These are phyloP conservation scores for Davidsoniella eucalypti DNA, from an alignment of 2,329 filamentous ascomycete species.

Conservation along the genomic window DNA sequence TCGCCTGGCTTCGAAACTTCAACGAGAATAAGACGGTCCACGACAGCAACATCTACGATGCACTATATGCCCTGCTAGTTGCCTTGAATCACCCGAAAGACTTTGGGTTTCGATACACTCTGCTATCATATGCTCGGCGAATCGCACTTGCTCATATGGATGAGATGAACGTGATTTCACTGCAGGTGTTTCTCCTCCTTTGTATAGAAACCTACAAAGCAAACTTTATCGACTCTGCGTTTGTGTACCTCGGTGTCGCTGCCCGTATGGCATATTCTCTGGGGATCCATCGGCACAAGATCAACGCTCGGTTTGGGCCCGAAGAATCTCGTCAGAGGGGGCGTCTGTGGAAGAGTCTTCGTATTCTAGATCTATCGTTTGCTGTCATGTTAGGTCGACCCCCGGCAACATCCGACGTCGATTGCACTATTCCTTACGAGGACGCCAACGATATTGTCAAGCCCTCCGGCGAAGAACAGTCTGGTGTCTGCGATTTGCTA, in stretches of 20 bases:
- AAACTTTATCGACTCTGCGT: conserved; percentile 36
- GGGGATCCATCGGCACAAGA: conserved; percentile 35
- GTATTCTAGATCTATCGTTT: conserved; percentile 34
- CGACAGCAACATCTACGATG: too few species aligned
- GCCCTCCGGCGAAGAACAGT: conserved; percentile 14
- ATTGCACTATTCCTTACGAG: conserved; percentile 35
- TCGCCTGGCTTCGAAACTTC: too few species aligned
- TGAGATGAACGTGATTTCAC: conserved; percentile 31
- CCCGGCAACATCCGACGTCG: conserved; percentile 35
- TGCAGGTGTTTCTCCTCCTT: conserved; percentile 33
- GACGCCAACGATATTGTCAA: conserved; percentile 21
- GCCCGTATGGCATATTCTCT: conserved; percentile 36
- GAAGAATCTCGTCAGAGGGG: conserved; percentile 29
- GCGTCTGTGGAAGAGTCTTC: conserved; percentile 36
- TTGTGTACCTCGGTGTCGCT: conserved; percentile 36
- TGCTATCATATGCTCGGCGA: conserved; percentile 27
- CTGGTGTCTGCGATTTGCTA: conserved; percentile 23
- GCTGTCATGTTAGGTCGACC: conserved; percentile 38
- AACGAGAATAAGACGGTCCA: too few species aligned
- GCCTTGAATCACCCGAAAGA: too few species aligned
- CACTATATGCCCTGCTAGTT: too few species aligned
- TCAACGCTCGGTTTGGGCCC: conserved; percentile 33
- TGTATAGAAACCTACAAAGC: conserved; percentile 34
- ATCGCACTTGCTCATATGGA: conserved; percentile 29
- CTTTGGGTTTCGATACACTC: not conserved